Base-by-base conservation (phyloP, 768 basidiomycete species). In the Podaxis sp. region DNA sequence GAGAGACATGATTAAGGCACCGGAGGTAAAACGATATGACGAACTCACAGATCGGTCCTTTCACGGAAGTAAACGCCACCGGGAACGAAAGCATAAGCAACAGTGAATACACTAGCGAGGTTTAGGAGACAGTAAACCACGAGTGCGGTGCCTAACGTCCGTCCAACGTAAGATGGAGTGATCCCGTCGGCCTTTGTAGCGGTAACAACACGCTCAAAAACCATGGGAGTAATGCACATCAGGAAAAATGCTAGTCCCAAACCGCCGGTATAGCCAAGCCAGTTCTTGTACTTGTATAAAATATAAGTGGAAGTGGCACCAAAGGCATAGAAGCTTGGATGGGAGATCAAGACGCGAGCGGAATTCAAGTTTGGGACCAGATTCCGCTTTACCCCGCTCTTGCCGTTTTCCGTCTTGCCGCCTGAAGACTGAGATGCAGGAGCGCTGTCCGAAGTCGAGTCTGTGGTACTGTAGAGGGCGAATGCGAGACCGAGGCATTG, bases 61-160 rank as follows among this genome's bases (percentile, higher is more conserved):
- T 96, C 93, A 56, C 93, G 78, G 54, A 96, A 76, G 67, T 87
- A 83, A 62, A 80, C 73, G 0, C 91, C 93, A 0, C 90, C 90
- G 2, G 93, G 93, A 12, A 96, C 91, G 67, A 95, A 96, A 1
- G 93, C 93, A 75, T 96, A 95, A 0, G 93, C 93, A 58, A 91
- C 91, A 0, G 93, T 94, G 77, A 92, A 91, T 15, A 91, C 85
- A 60, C 86, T 87, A 30, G 87, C 82, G 24, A 95, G 80, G 56
- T 84, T 82, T 51, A 92, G 77, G 37, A 93, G 49, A 58, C 84
- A 80, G 58, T 87, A 87, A 2, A 88, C 75, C 22, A 86, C 71
- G 76, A 89, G 83, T 15, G 86, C 86, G 1, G 75, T 74, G 50
- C 83, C 84, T 3, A 62, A n/a, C 17, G 37, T 62, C 17, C 61